Conservation (phyloP, 106 monocot species). For the Acorus gramineus region DNA sequence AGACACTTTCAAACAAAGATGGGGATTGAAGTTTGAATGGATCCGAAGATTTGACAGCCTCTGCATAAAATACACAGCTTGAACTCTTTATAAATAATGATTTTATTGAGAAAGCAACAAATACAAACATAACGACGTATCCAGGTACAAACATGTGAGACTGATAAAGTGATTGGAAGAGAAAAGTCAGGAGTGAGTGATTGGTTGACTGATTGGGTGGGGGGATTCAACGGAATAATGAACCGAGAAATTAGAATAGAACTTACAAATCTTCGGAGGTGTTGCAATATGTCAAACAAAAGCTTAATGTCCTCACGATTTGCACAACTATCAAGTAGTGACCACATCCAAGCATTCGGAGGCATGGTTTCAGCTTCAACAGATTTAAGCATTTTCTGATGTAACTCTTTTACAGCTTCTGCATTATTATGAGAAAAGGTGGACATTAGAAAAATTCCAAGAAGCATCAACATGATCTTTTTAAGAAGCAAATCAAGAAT, state of each 20-base stretch:
- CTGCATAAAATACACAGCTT: constrained; percentile 32
- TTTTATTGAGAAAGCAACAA: background rate
- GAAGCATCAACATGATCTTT: background rate
- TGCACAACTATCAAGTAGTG: constrained; percentile 47
- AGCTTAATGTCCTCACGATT: constrained; percentile 70
- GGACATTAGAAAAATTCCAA: background rate
- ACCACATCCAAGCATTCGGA: constrained; percentile 93
- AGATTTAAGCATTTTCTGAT: constrained; percentile 61
- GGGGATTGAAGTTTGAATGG: constrained; percentile 75
- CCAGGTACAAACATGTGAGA: no score
- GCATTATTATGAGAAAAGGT: constrained; percentile 14
- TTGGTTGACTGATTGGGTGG: no score
- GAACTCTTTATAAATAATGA: background rate
- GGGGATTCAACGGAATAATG: no score
- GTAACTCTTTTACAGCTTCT: constrained; percentile 55
- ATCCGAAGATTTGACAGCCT: constrained; percentile 78
- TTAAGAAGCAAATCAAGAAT: background rate
- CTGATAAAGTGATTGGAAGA: no score
- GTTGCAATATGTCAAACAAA: constrained; percentile 70
- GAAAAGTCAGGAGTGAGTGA: no score
- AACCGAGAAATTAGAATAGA: background rate
- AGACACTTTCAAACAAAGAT: constrained; percentile 78
- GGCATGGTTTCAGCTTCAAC: constrained; percentile 78
- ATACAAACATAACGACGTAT: no score
- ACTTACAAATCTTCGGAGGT: constrained; percentile 86